phyloP scores from a whole-genome alignment of 2,329 filamentous ascomycete genomes.

The Orbilia quercus region DNA sequence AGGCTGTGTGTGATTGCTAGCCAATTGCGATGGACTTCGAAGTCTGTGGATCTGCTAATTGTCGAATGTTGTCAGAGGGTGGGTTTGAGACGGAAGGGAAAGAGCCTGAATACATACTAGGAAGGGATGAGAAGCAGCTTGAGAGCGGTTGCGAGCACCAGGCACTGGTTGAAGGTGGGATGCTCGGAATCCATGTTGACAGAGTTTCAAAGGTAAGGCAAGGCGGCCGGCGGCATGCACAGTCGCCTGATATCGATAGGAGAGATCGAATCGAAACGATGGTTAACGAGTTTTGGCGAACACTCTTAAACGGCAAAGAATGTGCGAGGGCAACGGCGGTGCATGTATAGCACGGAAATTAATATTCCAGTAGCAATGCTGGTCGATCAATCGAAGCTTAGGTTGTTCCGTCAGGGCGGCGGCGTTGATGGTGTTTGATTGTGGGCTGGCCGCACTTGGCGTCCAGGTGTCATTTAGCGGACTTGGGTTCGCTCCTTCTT shows the following conservation, averaged over 20 bases:
- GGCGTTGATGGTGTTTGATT: slow-evolving; percentile 5
- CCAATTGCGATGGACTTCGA: slow-evolving; percentile 99
- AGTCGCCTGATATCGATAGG: slow-evolving; percentile 3
- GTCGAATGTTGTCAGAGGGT: slow-evolving; percentile 27
- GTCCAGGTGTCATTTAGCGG: slow-evolving; percentile 16
- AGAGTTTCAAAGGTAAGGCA: slow-evolving; percentile 18
- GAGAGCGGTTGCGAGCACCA: slow-evolving; percentile 84
- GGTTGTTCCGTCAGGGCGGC: background rate
- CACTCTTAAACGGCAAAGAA: background rate
- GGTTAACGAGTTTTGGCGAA: background rate
- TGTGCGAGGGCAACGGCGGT: background rate
- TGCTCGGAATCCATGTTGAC: slow-evolving; percentile 66
- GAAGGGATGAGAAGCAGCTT: slow-evolving; percentile 93
- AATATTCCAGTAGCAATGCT: slow-evolving; percentile 5
- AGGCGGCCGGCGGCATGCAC: background rate
- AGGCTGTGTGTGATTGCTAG: slow-evolving; percentile 93
- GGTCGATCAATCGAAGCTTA: slow-evolving; percentile 1
- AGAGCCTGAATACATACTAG: slow-evolving; percentile 70
- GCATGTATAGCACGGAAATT: slow-evolving; percentile 31
- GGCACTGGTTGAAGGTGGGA: slow-evolving; percentile 89
- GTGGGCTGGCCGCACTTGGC: slow-evolving; percentile 32
- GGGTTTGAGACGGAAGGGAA: slow-evolving; percentile 54
- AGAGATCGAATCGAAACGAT: no score
- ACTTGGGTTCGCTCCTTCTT: slow-evolving; percentile 11
- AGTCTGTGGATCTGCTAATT: slow-evolving; percentile 93